These are phyloP conservation scores for Jaenimonas drosophilae DNA, from an alignment of 208 protist species.

Conservation along the genomic window DNA sequence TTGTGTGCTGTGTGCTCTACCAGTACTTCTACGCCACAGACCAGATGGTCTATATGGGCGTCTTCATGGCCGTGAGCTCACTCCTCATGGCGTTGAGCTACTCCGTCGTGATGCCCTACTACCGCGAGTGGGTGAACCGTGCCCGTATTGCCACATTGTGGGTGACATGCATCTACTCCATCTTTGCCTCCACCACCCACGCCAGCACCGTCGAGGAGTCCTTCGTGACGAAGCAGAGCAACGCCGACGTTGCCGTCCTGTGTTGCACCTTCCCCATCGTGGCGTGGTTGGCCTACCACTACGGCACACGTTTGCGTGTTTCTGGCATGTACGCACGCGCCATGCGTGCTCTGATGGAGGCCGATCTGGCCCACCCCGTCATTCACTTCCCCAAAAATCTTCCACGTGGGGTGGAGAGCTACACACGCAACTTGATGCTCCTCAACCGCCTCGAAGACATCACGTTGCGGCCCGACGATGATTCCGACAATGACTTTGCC, in stretches of 20 bases:
- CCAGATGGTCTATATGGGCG: slow-evolving; percentile 2
- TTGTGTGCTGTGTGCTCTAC: slow-evolving; percentile 7
- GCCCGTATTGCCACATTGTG: slow-evolving; percentile 7
- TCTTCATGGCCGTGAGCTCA: slow-evolving; percentile 10
- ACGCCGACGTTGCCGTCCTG: slow-evolving; percentile 4
- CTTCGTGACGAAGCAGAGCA: background rate
- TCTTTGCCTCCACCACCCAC: slow-evolving; percentile 6
- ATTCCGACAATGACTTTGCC: background rate
- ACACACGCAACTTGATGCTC: background rate
- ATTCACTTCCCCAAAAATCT: slow-evolving; percentile 14
- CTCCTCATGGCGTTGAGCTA: slow-evolving; percentile 2
- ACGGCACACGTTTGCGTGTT: slow-evolving; percentile 1
- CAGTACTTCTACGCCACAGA: slow-evolving; percentile 7
- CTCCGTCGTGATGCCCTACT: slow-evolving; percentile 7
- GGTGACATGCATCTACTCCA: background rate
- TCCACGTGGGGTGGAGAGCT: slow-evolving; percentile 5
- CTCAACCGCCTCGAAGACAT: slow-evolving; percentile 5
- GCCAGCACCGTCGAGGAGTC: background rate
- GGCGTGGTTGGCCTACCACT: slow-evolving; percentile 1
- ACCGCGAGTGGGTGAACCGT: slow-evolving; percentile 2
- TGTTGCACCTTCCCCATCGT: slow-evolving; percentile 2
- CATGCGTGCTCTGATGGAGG: slow-evolving; percentile 4
- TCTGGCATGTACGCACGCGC: slow-evolving; percentile 1
- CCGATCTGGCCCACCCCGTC: slow-evolving; percentile 4
- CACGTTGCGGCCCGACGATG: background rate